Percentiles rank a stretch among this genome's conserved stretches.
phyloP scores from a whole-genome alignment of 148 eudicot genomes.

The Fagopyrum homotropicum region DNA sequence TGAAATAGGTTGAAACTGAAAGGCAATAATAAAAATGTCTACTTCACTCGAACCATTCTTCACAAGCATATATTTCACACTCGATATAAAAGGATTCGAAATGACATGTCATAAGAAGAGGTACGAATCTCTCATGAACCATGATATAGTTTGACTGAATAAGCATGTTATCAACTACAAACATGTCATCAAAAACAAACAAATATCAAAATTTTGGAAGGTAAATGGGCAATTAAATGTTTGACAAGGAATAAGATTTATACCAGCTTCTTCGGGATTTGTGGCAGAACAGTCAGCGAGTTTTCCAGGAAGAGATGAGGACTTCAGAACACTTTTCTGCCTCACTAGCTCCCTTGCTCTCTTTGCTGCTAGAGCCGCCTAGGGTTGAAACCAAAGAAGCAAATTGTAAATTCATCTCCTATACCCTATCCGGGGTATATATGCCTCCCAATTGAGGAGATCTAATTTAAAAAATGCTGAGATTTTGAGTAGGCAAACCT shows the following conservation, averaged over 20 bases:
- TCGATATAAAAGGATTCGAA: not conserved
- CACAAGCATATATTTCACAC: not conserved
- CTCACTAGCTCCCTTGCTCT: slow-evolving; percentile 92
- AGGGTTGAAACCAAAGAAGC: slow-evolving; percentile 14
- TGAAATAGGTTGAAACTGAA: not conserved
- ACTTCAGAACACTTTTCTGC: slow-evolving; percentile 75
- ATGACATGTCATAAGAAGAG: not conserved
- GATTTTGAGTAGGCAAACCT: slow-evolving; percentile 37
- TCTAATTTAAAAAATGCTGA: not conserved
- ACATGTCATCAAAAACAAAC: not conserved
- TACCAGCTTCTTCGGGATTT: slow-evolving; percentile 91
- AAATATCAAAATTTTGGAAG: not conserved
- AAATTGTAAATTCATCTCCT: not conserved
- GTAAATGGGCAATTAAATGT: not conserved
- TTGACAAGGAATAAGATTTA: not conserved
- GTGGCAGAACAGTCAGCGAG: slow-evolving; percentile 98
- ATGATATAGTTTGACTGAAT: not conserved
- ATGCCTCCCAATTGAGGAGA: not conserved
- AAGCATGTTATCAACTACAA: not conserved
- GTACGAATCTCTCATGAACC: not conserved
- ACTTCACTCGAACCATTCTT: not conserved
- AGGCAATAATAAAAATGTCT: not conserved
- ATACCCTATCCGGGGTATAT: not conserved
- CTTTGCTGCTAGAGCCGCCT: slow-evolving; percentile 99
- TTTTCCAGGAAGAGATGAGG: slow-evolving; percentile 98